Evolutionary conservation across 306 rosid species (phyloP).

Genomic region (Lathyrus sativus): DNA sequence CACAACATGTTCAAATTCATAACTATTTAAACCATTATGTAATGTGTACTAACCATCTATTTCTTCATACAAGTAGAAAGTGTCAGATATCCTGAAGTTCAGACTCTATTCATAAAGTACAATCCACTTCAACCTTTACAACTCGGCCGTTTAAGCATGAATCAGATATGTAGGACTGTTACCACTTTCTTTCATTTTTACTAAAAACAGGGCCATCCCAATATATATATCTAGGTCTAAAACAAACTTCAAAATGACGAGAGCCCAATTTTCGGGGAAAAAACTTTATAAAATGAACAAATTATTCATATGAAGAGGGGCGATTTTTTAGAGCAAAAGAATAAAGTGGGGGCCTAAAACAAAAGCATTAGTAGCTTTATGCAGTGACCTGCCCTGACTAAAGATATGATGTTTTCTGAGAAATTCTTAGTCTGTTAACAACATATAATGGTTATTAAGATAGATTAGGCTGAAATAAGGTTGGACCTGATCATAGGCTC

Average conservation of each 20-base stretch:
- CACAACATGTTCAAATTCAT: slow-evolving; percentile 19
- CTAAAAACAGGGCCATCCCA: not conserved
- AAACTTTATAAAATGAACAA: too few species aligned
- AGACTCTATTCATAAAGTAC: slow-evolving; percentile 17
- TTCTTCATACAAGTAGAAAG: slow-evolving; percentile 15
- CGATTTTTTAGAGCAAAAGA: too few species aligned
- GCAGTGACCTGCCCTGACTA: not conserved
- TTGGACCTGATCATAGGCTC: slow-evolving; percentile 90
- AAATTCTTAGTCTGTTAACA: slow-evolving; percentile 20
- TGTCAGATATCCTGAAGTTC: not conserved
- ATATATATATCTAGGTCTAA: too few species aligned
- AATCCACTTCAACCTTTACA: slow-evolving; percentile 12
- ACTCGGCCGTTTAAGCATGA: not conserved
- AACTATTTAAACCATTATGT: slow-evolving; percentile 25
- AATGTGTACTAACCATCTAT: slow-evolving; percentile 28
- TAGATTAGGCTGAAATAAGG: slow-evolving; percentile 26
- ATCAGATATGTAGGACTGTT: not conserved
- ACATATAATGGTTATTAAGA: not conserved
- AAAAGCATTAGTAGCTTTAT: not conserved
- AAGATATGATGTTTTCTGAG: slow-evolving; percentile 12
- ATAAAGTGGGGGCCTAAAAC: not conserved
- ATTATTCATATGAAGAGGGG: not conserved
- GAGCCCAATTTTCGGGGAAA: too few species aligned
- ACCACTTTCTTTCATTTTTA: not conserved
- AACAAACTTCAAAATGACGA: too few species aligned